phyloP scores from a whole-genome alignment of 345 rosid genomes.

The Heritiera fomes region DNA sequence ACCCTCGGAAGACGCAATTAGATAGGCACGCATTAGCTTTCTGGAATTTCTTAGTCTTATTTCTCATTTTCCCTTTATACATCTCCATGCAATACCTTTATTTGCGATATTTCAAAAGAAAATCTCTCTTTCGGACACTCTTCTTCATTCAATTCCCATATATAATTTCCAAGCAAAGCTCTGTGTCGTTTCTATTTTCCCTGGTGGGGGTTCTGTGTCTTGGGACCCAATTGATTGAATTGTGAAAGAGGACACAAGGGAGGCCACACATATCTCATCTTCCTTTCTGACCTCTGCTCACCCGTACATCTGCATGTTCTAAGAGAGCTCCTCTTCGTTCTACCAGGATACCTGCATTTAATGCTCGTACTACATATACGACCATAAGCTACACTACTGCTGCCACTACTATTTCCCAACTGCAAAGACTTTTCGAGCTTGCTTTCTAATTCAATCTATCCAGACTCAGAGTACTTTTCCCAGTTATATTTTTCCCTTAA shows the following conservation, averaged over 20 bases:
- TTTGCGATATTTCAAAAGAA: background rate
- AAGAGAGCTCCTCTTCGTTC: conserved; percentile 25
- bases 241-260: conserved; percentile 38
- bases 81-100: background rate
- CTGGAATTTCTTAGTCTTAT: background rate
- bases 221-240: conserved; percentile 38
- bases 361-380: conserved; percentile 44
- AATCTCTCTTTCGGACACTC: conserved; percentile 34
- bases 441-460: background rate
- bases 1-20: conserved; percentile 25
- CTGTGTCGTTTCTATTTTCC: conserved; percentile 27
- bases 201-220: conserved; percentile 32
- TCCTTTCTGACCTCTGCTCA: conserved; percentile 32
- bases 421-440: background rate
- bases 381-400: background rate
- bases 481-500: background rate
- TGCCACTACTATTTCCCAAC: conserved; percentile 15
- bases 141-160: background rate
- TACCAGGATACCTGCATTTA: conserved; percentile 44
- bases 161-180: conserved; percentile 11
- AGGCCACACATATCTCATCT: conserved; percentile 46
- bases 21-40: conserved; percentile 3
- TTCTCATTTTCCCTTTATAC: background rate
- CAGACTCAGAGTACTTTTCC: background rate
- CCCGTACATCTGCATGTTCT: conserved; percentile 66